Percentiles rank a stretch among this genome's conserved stretches.
These are phyloP conservation scores for Tremellales sp. DNA, from an alignment of 1,284 basidiomycete genomes.

Conservation along the genomic window DNA sequence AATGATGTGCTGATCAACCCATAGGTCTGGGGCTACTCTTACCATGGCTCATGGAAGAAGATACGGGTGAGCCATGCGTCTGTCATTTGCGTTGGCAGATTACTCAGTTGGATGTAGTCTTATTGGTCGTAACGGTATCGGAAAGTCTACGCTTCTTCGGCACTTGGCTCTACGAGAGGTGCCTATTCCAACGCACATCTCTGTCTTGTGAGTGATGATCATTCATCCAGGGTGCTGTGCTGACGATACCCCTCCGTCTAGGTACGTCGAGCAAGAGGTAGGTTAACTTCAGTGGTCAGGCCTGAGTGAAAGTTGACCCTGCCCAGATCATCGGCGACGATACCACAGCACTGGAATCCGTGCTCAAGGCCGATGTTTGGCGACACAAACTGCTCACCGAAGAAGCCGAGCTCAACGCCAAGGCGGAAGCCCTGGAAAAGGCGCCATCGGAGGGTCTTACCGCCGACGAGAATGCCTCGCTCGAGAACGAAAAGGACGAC, in stretches of 20 bases:
- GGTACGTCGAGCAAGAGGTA: slow-evolving; percentile 96
- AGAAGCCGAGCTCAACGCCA: slow-evolving; percentile 68
- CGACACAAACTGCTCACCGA: slow-evolving; percentile 82
- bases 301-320: no score
- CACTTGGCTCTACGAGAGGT: slow-evolving; percentile 95
- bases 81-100: background rate
- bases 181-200: slow-evolving; percentile 87
- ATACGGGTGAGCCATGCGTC: slow-evolving; percentile 58
- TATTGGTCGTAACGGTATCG: slow-evolving; percentile 72
- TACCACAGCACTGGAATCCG: slow-evolving; percentile 85
- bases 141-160: slow-evolving; percentile 95
- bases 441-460: slow-evolving; percentile 41
- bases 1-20: background rate
- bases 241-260: slow-evolving; percentile 6
- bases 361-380: slow-evolving; percentile 96
- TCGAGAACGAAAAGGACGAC: slow-evolving; percentile 76
- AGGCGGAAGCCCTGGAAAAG: slow-evolving; percentile 65
- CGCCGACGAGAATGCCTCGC: slow-evolving; percentile 66
- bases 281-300: no score
- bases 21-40: slow-evolving; percentile 60
- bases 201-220: slow-evolving; percentile 62
- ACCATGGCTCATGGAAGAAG: slow-evolving; percentile 85
- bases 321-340: slow-evolving; percentile 92
- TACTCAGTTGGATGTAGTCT: slow-evolving; percentile 48
- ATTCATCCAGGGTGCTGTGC: background rate